Conservation (phyloP, 345 rosid species). For the Citropsis articulata region DNA sequence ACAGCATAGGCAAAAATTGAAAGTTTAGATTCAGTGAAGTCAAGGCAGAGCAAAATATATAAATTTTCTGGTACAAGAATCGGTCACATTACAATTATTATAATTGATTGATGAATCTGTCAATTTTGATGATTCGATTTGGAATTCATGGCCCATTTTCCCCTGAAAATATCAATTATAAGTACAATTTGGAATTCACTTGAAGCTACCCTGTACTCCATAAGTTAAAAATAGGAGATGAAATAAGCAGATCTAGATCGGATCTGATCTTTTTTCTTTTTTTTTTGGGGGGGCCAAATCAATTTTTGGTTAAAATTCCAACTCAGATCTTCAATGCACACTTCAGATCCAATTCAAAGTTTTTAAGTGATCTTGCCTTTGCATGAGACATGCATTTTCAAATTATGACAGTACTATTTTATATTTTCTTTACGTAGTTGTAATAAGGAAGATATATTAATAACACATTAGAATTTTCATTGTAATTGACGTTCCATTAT, state of each 20-base stretch:
- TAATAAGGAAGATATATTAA: too few species aligned
- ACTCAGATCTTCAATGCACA: background rate
- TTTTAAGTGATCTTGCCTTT: slow-evolving; percentile 14
- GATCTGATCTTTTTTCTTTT: background rate
- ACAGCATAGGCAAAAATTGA: background rate
- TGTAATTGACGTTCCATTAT: too few species aligned
- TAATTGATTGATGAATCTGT: background rate
- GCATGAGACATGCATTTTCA: background rate
- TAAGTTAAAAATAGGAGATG: background rate
- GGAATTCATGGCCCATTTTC: background rate
- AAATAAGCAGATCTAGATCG: background rate
- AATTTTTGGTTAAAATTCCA: background rate
- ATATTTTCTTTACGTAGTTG: too few species aligned
- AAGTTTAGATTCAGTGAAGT: background rate
- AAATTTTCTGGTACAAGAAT: too few species aligned
- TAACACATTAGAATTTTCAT: too few species aligned
- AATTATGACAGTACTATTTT: too few species aligned
- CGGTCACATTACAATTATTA: too few species aligned
- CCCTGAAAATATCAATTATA: too few species aligned
- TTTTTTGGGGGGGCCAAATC: background rate
- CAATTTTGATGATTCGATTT: slow-evolving; percentile 13
- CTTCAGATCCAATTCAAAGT: slow-evolving; percentile 6
- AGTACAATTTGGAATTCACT: background rate
- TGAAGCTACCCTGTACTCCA: slow-evolving; percentile 7
- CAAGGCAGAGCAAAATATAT: too few species aligned